Conservation (phyloP, 805 yeast genomes). For the Candida parachauliodes region DNA sequence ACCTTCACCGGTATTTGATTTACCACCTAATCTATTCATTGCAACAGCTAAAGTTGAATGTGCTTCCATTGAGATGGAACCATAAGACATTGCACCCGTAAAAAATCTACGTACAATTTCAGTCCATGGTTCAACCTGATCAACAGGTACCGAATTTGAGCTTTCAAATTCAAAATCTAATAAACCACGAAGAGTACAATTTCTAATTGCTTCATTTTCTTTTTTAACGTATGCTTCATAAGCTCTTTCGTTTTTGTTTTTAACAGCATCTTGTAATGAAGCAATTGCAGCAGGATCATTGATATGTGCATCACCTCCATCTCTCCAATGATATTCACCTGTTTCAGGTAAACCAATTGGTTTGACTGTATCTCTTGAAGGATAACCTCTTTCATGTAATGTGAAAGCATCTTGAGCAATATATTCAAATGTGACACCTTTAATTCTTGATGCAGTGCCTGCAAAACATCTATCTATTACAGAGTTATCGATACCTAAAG, state of each 20-base stretch:
- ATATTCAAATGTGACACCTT: conserved; percentile 92
- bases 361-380: conserved; percentile 65
- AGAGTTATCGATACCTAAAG: conserved; percentile 90
- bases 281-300: conserved; percentile 96
- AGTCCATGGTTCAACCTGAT: conserved; percentile 99
- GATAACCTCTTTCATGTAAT: conserved; percentile 89
- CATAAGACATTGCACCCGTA: conserved; percentile 99
- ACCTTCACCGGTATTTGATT: conserved; percentile 98
- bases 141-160: conserved; percentile 79
- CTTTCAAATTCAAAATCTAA: conserved; percentile 81
- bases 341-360: conserved; percentile 83
- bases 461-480: conserved; percentile 94
- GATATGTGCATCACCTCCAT: conserved; percentile 94
- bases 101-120: conserved; percentile 96
- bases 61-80: conserved; percentile 97
- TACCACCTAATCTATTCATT: conserved; percentile 96
- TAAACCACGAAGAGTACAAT: conserved; percentile 91
- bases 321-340: conserved; percentile 98
- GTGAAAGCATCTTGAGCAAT: conserved; percentile 96
- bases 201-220: conserved; percentile 86
- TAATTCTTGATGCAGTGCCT: conserved; percentile 95
- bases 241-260: conserved; percentile 91
- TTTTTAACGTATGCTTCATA: conserved; percentile 85
- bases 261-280: conserved; percentile 94
- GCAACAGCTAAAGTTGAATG: conserved; percentile 98